Evolutionary conservation across 768 basidiomycete species (phyloP), one percentile per base, ranked within the genome.

Genomic region (Kwoniella mangroviensis): DNA sequence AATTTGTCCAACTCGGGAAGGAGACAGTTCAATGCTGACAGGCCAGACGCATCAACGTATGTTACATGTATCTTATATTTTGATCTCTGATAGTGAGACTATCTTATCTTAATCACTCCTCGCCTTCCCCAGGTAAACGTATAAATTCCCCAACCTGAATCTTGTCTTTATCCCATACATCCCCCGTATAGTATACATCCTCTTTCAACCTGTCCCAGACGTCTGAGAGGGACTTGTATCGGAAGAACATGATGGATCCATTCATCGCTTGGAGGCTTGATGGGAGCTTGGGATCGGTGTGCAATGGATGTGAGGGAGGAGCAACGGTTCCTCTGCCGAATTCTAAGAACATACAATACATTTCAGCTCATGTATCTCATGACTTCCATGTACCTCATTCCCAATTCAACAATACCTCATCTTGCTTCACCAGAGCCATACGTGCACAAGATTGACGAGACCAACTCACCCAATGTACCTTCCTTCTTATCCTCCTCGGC

Each of bases 141-240:
- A 68, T 55, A 51, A 82, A 76, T 74, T 82, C 76, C 9, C 74
- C 74, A 12, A 82, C 72, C 19, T 67, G 60, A 51, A 75, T 71
- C n/a, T 74, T 71, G 24, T 80, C 80, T 62, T 75, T 76, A 62
- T 82, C 79, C 81, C 81, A 82, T 9, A 82, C 72, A 3, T 73
- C 75, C n/a, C 71, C 76, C 7, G 66, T 77, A 77, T 78, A 82
- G 58, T 80, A 82, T 19, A 77, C 71, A 58, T 82, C 81, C 13
- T 61, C 65, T 67, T 79, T 77, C 34, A 82, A 24, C 21, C 81
- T 57, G 9, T 69, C 67, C 74, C 74, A 74, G 15, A 61, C 69
- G 4, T 72, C 74, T 22, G 77, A 77, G 21, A 76, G 63, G 3
- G 77, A 66, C 22, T 75, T 70, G n/a, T 74, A 73, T n/a, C 65